Evolutionary conservation across 1,284 basidiomycete species (phyloP).

Genomic region (Pisolithus thermaeus): DNA sequence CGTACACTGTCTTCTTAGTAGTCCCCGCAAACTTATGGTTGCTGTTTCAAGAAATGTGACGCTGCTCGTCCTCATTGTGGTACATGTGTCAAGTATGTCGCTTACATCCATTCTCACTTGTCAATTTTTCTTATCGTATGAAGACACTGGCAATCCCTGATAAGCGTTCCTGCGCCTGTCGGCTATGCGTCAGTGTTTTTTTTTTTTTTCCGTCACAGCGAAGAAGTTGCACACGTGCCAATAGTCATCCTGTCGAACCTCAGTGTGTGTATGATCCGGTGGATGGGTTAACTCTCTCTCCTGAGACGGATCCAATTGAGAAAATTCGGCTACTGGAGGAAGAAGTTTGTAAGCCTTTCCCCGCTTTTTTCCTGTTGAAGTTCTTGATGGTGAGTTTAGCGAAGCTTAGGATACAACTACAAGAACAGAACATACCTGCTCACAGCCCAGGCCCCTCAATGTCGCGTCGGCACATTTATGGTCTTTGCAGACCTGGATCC

Average conservation of each 20-base stretch:
- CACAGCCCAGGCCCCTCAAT: slow-evolving; percentile 22
- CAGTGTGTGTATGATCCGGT: slow-evolving; percentile 80
- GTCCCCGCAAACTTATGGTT: slow-evolving; percentile 8
- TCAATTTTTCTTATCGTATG: slow-evolving; percentile 6
- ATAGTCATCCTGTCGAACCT: slow-evolving; percentile 72
- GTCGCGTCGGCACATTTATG: slow-evolving; percentile 9
- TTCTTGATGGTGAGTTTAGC: slow-evolving; percentile 36
- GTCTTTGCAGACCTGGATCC: slow-evolving; percentile 17
- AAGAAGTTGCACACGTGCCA: slow-evolving; percentile 9
- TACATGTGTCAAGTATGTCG: slow-evolving; percentile 72
- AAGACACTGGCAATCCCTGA: slow-evolving; percentile 73
- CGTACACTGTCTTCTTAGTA: not conserved
- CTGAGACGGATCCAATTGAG: slow-evolving; percentile 68
- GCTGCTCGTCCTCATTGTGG: slow-evolving; percentile 75
- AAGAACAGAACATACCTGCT: slow-evolving; percentile 36
- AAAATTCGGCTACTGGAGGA: slow-evolving; percentile 73
- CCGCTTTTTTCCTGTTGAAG: not conserved
- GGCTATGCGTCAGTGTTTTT: slow-evolving; percentile 61
- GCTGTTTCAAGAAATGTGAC: slow-evolving; percentile 65
- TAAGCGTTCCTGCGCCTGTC: slow-evolving; percentile 71
- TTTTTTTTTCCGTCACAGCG: not conserved
- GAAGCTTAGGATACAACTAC: slow-evolving; percentile 56
- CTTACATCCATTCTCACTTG: slow-evolving; percentile 1
- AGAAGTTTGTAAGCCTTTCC: slow-evolving; percentile 53
- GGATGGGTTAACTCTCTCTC: slow-evolving; percentile 67